Base-by-base conservation (phyloP, 2,329 filamentous ascomycete species). In the Trichoderma sp. region DNA sequence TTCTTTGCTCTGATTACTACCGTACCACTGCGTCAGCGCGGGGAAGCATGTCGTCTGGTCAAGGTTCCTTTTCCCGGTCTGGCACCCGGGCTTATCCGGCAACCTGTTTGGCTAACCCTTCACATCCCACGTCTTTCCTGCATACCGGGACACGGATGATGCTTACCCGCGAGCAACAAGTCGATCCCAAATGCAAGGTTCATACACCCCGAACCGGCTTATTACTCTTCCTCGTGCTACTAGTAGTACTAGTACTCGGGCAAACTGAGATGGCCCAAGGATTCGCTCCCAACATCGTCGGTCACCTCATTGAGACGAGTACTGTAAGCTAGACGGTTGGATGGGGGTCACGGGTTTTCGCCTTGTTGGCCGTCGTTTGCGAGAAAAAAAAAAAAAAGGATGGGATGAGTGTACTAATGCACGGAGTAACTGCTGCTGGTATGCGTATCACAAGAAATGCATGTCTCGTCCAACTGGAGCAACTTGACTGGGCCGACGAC, bases 21-120 rank as follows among this genome's bases (percentile, higher is more conserved):
- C 8, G 53, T 59, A 39, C 32, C 22, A 67, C 64, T 67, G 54
- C 29, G 54, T 52, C 54, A 39, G 54, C 64, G 64, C 64, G 64
- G 54, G 64, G 64, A 59, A 67, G 64, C 64, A 45, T 67, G 64
- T 67, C 54, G 54, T 58, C 27, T 35, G 64, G 53, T 67, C 54
- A 54, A 52, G 54, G 37, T 35, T 19, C 10, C 27, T 34, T 48
- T 27, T 65, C 52, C 60, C 13, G 50, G 59, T 22, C 59, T 35
- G 37, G 13, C 27, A 35, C 5, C 54, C 63, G 63, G 39, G 52
- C 27, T 48, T 57, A 32, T 39, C 61, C 63, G 50, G 37, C 10
- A 19, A 48, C 34, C 35, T 48, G 22, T 25, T 65, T 29, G 52
- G n/a, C 52, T 29, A 57, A 48, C 27, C 37, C 27, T 65, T 65